Conservation (phyloP, 1,284 basidiomycete genomes). For the Malassezia japonica region DNA sequence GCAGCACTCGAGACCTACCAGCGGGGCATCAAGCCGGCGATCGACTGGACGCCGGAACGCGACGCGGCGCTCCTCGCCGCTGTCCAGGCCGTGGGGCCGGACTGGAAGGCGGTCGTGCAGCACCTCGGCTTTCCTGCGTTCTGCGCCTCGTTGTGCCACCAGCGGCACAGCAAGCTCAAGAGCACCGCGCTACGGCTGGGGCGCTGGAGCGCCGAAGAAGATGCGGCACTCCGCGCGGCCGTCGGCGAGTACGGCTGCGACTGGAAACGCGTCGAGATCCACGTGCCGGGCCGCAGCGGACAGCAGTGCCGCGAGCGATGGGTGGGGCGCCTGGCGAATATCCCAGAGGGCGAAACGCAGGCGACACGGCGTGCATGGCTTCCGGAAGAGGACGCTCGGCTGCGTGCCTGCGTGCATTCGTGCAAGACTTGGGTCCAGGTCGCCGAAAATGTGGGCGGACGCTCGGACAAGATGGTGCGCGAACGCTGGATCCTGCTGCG, state of each 20-base stretch:
- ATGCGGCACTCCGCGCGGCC: constrained; percentile 15
- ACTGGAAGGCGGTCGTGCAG: constrained; percentile 13
- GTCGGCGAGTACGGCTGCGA: constrained; percentile 15
- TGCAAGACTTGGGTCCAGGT: constrained; percentile 18
- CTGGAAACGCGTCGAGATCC: constrained; percentile 18
- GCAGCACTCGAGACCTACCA: constrained; percentile 15
- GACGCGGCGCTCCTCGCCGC: constrained; percentile 9
- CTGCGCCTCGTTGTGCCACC: constrained; percentile 12
- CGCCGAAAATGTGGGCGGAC: constrained; percentile 12
- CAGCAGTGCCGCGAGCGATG: constrained; percentile 20
- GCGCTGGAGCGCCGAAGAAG: constrained; percentile 14
- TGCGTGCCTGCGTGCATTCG: constrained; percentile 11
- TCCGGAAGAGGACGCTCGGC: constrained; percentile 15
- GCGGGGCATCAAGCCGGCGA: constrained; percentile 5
- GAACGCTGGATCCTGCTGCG: constrained; percentile 17
- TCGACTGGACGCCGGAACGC: constrained; percentile 12
- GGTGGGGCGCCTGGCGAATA: constrained; percentile 18
- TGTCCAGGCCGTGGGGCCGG: constrained; percentile 4
- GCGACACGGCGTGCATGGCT: constrained; percentile 14
- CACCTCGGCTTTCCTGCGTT: not conserved
- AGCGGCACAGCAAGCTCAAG: constrained; percentile 16
- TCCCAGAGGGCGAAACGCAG: constrained; percentile 15
- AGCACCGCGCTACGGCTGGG: constrained; percentile 2
- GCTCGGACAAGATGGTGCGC: constrained; percentile 18
- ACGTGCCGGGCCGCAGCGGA: constrained; percentile 12